These are phyloP conservation scores for Aspergillus clavatus DNA, from an alignment of 2,329 filamentous ascomycete species.

Conservation along the genomic window DNA sequence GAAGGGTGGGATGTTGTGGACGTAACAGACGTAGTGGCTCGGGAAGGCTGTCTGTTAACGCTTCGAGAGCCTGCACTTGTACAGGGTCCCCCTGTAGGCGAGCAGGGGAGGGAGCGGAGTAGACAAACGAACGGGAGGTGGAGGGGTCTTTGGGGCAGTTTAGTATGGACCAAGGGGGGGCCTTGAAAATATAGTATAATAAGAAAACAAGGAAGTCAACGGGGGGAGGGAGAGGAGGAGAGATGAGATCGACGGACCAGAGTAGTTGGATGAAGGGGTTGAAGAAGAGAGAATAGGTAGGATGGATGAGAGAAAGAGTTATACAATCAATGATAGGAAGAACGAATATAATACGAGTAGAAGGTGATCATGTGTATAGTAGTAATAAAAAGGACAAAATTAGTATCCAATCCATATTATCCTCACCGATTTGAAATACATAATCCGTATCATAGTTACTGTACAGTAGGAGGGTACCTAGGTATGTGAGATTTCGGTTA, in stretches of 20 bases:
- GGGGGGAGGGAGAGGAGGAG: no score
- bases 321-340: conserved; percentile 6
- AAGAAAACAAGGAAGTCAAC: no score
- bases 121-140: background rate
- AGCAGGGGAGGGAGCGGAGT: conserved; percentile 3
- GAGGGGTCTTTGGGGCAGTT: background rate
- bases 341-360: conserved; percentile 3
- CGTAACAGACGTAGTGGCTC: conserved; percentile 9
- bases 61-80: conserved; percentile 1
- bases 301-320: conserved; percentile 4
- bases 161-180: background rate
- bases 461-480: no score
- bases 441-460: no score
- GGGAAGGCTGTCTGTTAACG: background rate
- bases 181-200: no score
- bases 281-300: background rate
- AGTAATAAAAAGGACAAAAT: no score
- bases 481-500: no score
- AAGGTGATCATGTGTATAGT: no score
- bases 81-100: conserved; percentile 6
- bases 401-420: no score
- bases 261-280: no score
- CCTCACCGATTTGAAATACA: no score
- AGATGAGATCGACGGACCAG: no score
- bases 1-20: conserved; percentile 5